A percentile compares a stretch with the other conserved stretches of the same genome.
These are phyloP conservation scores for Ascoidea tarda DNA, from an alignment of 805 yeast genomes.

Conservation along the genomic window DNA sequence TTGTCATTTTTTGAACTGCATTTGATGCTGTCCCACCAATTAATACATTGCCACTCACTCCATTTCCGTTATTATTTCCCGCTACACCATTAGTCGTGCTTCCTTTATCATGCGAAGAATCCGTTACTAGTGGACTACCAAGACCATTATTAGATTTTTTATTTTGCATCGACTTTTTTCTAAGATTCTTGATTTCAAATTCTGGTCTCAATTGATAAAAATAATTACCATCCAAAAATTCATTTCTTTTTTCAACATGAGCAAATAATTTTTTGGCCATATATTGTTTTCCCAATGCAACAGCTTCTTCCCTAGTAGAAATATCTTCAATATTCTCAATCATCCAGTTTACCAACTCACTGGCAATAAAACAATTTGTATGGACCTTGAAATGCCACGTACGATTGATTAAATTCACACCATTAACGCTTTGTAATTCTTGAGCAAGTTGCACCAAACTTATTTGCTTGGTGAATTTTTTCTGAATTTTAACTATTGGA, in stretches of 20 bases:
- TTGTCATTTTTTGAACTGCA: background rate
- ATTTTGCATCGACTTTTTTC: constrained; percentile 8
- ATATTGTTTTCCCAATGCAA: constrained; percentile 59
- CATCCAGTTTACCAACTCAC: constrained; percentile 79
- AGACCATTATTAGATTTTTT: background rate
- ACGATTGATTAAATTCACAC: constrained; percentile 59
- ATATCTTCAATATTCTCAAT: constrained; percentile 68
- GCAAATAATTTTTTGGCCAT: constrained; percentile 59
- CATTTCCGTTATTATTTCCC: no score
- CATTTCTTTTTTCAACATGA: constrained; percentile 79
- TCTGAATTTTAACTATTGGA: constrained; percentile 19
- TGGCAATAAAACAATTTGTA: constrained; percentile 68
- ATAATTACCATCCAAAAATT: constrained; percentile 85
- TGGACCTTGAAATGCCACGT: constrained; percentile 85
- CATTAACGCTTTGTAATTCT: constrained; percentile 52
- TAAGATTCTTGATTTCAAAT: constrained; percentile 23
- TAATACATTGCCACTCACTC: no score
- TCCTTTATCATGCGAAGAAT: background rate
- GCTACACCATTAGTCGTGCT: background rate
- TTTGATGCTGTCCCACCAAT: background rate
- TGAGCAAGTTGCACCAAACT: constrained; percentile 39
- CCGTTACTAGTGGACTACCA: background rate
- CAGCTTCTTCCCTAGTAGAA: constrained; percentile 72
- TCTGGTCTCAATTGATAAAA: constrained; percentile 62
- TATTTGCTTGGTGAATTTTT: constrained; percentile 32